phyloP scores from a whole-genome alignment of 2,329 filamentous ascomycete genomes.

The Ascochyta rabiei region DNA sequence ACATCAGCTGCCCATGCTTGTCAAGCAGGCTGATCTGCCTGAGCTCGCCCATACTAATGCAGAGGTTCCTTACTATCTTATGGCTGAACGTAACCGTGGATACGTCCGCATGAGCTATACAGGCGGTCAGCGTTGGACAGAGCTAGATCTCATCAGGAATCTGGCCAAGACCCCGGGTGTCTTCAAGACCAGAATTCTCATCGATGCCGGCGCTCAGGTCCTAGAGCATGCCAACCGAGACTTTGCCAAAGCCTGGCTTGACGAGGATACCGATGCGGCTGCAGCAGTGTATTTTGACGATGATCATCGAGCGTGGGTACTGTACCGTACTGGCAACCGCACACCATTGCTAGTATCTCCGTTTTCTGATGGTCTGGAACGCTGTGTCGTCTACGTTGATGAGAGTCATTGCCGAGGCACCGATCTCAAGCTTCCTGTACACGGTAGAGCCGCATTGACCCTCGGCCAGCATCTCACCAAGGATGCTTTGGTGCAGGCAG shows the following conservation, averaged over 20 bases:
- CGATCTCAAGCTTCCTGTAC: conserved; percentile 61
- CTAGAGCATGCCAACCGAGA: conserved; percentile 64
- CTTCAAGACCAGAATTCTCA: conserved; percentile 58
- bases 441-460: conserved; percentile 60
- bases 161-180: conserved; percentile 37
- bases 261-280: conserved; percentile 50
- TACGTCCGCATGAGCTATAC: conserved; percentile 49
- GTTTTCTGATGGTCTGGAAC: conserved; percentile 59
- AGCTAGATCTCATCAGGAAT: conserved; percentile 53
- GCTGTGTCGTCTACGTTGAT: conserved; percentile 65
- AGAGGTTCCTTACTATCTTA: conserved; percentile 64
- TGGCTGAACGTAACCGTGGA: conserved; percentile 57
- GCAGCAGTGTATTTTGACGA: conserved; percentile 62
- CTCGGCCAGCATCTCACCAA: conserved; percentile 64
- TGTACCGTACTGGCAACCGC: conserved; percentile 45
- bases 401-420: conserved; percentile 67
- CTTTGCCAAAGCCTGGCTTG: conserved; percentile 60
- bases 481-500: conserved; percentile 68
- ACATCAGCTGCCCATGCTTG: conserved; percentile 64
- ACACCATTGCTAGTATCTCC: conserved; percentile 60
- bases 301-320: conserved; percentile 54
- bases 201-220: conserved; percentile 69
- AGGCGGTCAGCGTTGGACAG: conserved; percentile 49
- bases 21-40: conserved; percentile 65
- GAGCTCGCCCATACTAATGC: conserved; percentile 66